A percentile compares a stretch with the other conserved stretches of the same genome.
phyloP scores from a whole-genome alignment of 805 yeast genomes.

The Metschnikowia arizonensis region DNA sequence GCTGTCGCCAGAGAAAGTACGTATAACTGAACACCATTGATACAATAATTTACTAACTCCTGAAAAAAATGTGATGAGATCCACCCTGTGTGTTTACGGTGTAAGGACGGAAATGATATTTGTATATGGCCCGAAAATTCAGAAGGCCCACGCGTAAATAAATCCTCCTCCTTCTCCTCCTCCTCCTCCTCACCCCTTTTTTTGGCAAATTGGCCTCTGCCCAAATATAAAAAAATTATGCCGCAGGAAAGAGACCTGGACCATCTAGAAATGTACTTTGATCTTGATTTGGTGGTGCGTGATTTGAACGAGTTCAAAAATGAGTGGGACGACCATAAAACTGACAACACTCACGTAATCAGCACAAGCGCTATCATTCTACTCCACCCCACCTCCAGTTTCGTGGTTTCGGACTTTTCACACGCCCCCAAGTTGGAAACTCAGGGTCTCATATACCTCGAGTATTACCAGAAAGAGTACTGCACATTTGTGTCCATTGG shows the following conservation, averaged over 20 bases:
- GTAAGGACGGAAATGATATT: conserved; percentile 5
- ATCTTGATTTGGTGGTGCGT: conserved; percentile 11
- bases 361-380: not conserved
- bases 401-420: conserved; percentile 7
- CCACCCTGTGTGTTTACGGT: conserved; percentile 14
- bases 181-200: no score
- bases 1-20: conserved; percentile 19
- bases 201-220: no score
- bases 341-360: not conserved
- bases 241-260: not conserved
- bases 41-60: conserved; percentile 7
- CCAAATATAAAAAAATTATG: no score
- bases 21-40: not conserved
- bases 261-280: not conserved
- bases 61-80: conserved; percentile 20
- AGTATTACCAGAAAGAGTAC: conserved; percentile 18
- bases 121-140: conserved; percentile 14
- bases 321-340: conserved; percentile 13
- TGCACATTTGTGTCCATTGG: conserved; percentile 18
- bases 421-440: conserved; percentile 11
- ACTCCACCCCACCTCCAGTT: conserved; percentile 3
- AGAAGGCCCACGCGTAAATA: not conserved
- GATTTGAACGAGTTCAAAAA: conserved; percentile 15
- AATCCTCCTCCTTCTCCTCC: no score
- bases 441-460: conserved; percentile 18